Evolutionary conservation across 1,284 basidiomycete species (phyloP).

Genomic region (Marasmius fiardii): DNA sequence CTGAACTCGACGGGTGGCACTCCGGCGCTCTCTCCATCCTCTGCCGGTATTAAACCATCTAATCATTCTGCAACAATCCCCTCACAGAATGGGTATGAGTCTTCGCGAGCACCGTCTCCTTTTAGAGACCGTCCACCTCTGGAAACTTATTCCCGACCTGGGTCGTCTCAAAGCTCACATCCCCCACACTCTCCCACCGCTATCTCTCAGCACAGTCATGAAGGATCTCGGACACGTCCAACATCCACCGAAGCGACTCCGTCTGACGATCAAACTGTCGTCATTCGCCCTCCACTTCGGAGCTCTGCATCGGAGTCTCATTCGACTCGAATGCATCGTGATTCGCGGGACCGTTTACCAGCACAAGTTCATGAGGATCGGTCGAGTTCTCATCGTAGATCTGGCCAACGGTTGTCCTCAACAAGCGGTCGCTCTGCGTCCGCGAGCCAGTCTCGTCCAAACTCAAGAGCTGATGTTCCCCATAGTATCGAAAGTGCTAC

Average conservation of each 20-base stretch:
- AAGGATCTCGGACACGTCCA: slow-evolving; percentile 20
- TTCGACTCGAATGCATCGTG: slow-evolving; percentile 17
- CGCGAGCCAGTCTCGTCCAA: slow-evolving; percentile 36
- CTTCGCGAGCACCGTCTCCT: slow-evolving; percentile 15
- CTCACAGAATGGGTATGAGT: slow-evolving; percentile 21
- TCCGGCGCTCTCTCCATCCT: slow-evolving; percentile 30
- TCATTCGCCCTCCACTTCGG: slow-evolving; percentile 6
- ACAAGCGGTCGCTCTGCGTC: slow-evolving; percentile 8
- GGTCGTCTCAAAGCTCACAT: slow-evolving; percentile 18
- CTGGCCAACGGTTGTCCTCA: neutral
- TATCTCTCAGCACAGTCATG: neutral
- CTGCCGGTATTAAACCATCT: slow-evolving; percentile 22
- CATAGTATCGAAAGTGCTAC: slow-evolving; percentile 70
- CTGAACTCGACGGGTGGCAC: slow-evolving; percentile 22
- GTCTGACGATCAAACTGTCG: slow-evolving; percentile 10
- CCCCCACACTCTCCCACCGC: neutral
- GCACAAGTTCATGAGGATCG: slow-evolving; percentile 26
- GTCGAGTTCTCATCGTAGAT: slow-evolving; percentile 4
- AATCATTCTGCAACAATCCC: slow-evolving; percentile 18
- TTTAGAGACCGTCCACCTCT: neutral
- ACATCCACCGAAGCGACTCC: neutral
- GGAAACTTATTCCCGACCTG: slow-evolving; percentile 14
- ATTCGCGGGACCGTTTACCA: slow-evolving; percentile 18
- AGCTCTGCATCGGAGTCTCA: slow-evolving; percentile 18
- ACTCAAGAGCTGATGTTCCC: slow-evolving; percentile 65